Conservation (phyloP, 331 rosid genomes). For the Acacia pycnantha region DNA sequence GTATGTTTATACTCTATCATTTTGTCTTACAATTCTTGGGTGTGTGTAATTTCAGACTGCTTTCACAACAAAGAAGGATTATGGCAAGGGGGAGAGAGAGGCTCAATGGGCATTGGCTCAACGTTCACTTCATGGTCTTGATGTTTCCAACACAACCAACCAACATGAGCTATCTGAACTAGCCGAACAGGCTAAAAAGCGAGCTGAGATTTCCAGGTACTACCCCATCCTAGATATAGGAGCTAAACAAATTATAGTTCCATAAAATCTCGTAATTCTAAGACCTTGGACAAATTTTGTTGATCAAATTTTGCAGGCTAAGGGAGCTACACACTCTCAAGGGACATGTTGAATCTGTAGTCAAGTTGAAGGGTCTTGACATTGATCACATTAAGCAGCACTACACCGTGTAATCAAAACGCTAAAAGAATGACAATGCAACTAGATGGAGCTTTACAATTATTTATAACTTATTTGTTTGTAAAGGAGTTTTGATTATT, state of each 20-base stretch:
- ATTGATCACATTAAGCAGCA: constrained; percentile 55
- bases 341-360: constrained; percentile 72
- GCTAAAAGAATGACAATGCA: not conserved
- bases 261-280: not conserved
- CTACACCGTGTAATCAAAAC: constrained; percentile 46
- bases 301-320: constrained; percentile 42
- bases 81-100: constrained; percentile 74
- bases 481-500: not conserved
- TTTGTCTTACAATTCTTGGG: not conserved
- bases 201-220: constrained; percentile 75
- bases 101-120: constrained; percentile 75
- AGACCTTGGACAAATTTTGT: not conserved
- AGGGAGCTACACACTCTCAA: constrained; percentile 70
- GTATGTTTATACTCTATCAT: not conserved
- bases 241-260: no score
- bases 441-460: not conserved
- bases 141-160: constrained; percentile 23
- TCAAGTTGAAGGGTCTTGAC: constrained; percentile 69
- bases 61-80: constrained; percentile 64
- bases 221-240: no score
- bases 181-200: constrained; percentile 68
- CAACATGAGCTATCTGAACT: constrained; percentile 48
- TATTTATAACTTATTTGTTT: not conserved
- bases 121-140: constrained; percentile 63
- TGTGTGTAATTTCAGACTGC: constrained; percentile 50